Evolutionary conservation across 164 flowering plant genomes (phyloP), one percentile per base, ranked within the genome.

Genomic region (Macadamia integrifolia): DNA sequence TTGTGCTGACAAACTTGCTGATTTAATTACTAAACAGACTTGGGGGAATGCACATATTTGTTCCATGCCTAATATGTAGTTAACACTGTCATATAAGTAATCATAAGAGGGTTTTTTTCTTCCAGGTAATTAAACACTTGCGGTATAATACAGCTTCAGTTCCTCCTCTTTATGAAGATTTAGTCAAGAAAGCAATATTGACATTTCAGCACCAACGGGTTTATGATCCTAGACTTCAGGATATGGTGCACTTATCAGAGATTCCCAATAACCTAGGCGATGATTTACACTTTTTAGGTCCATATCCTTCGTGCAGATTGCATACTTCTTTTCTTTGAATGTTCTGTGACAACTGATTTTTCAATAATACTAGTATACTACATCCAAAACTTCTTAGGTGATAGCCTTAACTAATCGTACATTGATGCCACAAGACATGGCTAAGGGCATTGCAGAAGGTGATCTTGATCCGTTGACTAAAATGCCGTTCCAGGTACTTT

Each of bases 191-290:
- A 75, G 99, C 99, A 60, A 67, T 92, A 55, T 79, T 84, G 84
- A 90, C 96, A 40, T 94, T 94, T 78, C 87, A 75, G 77, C 87
- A 92, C 81, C 99, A 94, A 78, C 83, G 96, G 70, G 97, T 94
- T 77, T 94, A 89, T 82, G 91, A 94, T 77, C 88, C 90, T 42
- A 56, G 62, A 0, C 66, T 40, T 68, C 88, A 90, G 79, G 89
- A 88, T 73, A 82, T 92, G 73, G 92, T 88, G 63, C 89, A 90
- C 81, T 69, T 94, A 61, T 69, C 84, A 6, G 79, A 78, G 32
- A 61, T 86, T n/a, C 69, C 82, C 30, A 72, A 74, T 53, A 66
- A 72, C 64, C 61, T 76, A 70, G 87, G 71, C 49, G 76, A 77
- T 59, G 89, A 94, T 70, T 78, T 87, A 77, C 96, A 94, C 68